Conservation (phyloP, 2,329 filamentous ascomycete genomes). For the Pestalotiopsis sp. region DNA sequence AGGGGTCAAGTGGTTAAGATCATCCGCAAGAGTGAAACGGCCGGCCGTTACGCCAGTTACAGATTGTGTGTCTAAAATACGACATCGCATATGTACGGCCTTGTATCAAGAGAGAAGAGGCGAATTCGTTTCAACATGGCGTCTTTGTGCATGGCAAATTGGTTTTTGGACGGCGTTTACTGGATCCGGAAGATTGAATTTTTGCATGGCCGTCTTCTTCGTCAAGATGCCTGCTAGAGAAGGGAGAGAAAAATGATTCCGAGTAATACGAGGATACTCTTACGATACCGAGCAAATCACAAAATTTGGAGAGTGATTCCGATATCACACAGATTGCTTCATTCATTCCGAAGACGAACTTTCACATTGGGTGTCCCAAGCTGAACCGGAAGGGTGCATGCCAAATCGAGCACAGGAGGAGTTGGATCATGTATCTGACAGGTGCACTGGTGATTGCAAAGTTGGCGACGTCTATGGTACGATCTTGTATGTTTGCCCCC, state of each 20-base stretch:
- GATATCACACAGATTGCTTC: background rate
- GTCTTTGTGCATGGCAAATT: conserved; percentile 16
- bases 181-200: background rate
- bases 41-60: conserved; percentile 95
- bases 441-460: no score
- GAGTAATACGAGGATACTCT: background rate
- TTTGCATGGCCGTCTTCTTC: background rate
- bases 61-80: conserved; percentile 63
- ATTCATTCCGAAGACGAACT: no score
- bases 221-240: conserved; percentile 7
- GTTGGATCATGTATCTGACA: no score
- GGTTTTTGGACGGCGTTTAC: conserved; percentile 8
- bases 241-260: background rate
- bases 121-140: conserved; percentile 22
- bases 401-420: no score
- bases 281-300: background rate
- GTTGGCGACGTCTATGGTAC: no score
- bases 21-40: conserved; percentile 92
- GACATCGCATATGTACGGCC: background rate
- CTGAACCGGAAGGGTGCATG: no score
- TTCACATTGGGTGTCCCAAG: no score
- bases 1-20: conserved; percentile 98
- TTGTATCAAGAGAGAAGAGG: conserved; percentile 10
- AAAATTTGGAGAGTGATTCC: background rate
- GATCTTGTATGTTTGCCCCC: no score